These are phyloP conservation scores for Tetracladium maxilliforme DNA, from an alignment of 2,329 filamentous ascomycete species.

Conservation along the genomic window DNA sequence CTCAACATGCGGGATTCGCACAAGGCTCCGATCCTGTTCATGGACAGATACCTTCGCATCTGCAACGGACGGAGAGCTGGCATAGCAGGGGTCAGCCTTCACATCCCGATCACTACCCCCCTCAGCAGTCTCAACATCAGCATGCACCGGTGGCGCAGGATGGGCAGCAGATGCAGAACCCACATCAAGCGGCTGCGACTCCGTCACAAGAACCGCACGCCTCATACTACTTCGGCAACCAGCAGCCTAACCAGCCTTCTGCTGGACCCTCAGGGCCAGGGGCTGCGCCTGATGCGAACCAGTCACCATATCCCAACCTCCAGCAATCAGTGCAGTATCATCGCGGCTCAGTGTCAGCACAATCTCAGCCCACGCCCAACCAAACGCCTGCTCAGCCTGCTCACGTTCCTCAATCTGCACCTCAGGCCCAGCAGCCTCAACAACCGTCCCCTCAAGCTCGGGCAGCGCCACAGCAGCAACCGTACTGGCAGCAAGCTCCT, in stretches of 20 bases:
- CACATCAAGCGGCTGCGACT: background rate
- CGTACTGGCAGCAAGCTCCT: slow-evolving; percentile 30
- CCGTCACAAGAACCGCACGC: slow-evolving; percentile 1
- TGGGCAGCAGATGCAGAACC: background rate
- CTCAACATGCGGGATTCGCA: slow-evolving; percentile 10
- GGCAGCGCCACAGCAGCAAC: slow-evolving; percentile 18
- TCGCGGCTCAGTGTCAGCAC: slow-evolving; percentile 7
- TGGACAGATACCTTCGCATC: slow-evolving; percentile 19
- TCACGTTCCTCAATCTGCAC: slow-evolving; percentile 8
- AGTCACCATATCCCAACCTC: slow-evolving; percentile 13
- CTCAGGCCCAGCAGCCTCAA: slow-evolving; percentile 4
- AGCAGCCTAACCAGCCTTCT: slow-evolving; percentile 1
- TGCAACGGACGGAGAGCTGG: slow-evolving; percentile 37
- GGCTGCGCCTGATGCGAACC: slow-evolving; percentile 8
- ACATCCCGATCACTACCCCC: background rate
- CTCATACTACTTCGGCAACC: background rate
- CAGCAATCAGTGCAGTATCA: slow-evolving; percentile 7
- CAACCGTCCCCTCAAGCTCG: slow-evolving; percentile 6
- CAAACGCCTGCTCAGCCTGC: slow-evolving; percentile 17
- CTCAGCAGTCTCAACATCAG: background rate
- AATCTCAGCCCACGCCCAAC: slow-evolving; percentile 17
- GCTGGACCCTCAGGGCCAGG: slow-evolving; percentile 5
- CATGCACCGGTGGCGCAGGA: background rate
- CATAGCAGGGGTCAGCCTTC: slow-evolving; percentile 12
- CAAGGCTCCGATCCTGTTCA: slow-evolving; percentile 7